Evolutionary conservation across 2,329 filamentous ascomycete genomes (phyloP), one percentile per base, ranked within the genome.

Genomic region (Thielaviopsis populi): DNA sequence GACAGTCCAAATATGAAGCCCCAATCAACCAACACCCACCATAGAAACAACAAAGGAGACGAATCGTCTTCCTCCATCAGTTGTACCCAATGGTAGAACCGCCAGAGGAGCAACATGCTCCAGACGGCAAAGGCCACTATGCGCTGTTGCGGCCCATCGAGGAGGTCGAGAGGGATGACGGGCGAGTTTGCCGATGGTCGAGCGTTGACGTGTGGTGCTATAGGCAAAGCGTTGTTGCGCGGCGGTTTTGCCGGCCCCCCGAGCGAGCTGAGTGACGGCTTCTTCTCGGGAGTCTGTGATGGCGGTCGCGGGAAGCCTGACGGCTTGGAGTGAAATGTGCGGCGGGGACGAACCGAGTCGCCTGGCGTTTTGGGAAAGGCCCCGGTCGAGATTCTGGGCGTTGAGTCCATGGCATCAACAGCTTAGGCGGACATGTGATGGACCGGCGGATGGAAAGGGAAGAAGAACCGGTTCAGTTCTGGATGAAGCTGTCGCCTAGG

Each of bases 81-180:
- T 65, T 82, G 83, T 68, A 85, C 83, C 78, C 89, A 95, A 76
- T 99, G 91, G 74, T 91, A 96, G 41, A 94, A 75, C 70, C 90
- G 86, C 86, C 89, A 97, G 66, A 84, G 85, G 74, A 88, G 81
- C 27, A 99, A 76, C 40, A 81, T 78, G 50, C 85, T 73, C 73
- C 95, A 97, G 68, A 95, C 75, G n/a, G 84, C 86, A 67, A 87
- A 82, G 59, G 90, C 86, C 73, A 95, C 96, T 70, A 96, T 82
- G 64, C 94, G 84, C 75, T 99, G 94, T 62, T 88, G 88, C 6
- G 94, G 92, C 56, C 89, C 89, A 77, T 97, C 92, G 73, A 97
- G 80, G 58, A 95, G 77, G 68, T 83, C 82, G 68, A 89, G 78
- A 13, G 94, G 88, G 70, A 99, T 91, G 64, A 95, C 76, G 41